These are phyloP conservation scores for Ceratocystis cacaofunesta DNA, from an alignment of 2,329 filamentous ascomycete genomes.

Conservation along the genomic window DNA sequence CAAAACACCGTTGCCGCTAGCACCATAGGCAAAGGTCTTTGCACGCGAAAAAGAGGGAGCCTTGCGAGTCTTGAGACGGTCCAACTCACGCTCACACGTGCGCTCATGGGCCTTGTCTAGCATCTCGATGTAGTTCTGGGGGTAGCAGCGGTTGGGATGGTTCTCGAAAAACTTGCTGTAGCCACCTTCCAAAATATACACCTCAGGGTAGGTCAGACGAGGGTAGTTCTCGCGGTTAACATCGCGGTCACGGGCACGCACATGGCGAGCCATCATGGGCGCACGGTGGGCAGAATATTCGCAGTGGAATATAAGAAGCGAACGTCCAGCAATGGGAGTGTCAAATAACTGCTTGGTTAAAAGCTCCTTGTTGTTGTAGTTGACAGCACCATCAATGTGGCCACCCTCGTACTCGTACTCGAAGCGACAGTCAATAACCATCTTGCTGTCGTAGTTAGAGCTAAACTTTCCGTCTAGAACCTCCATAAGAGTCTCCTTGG, in stretches of 20 bases:
- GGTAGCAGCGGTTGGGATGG: constrained; percentile 68
- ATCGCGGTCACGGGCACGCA: constrained; percentile 76
- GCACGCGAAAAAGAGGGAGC: constrained; percentile 58
- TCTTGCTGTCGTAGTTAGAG: constrained; percentile 59
- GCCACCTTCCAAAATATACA: constrained; percentile 92
- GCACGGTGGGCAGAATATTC: constrained; percentile 96
- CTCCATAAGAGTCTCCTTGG: constrained; percentile 65
- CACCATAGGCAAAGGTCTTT: constrained; percentile 86
- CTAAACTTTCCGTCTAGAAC: constrained; percentile 75
- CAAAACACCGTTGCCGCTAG: constrained; percentile 4
- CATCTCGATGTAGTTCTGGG: constrained; percentile 96
- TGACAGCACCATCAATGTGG: constrained; percentile 84
- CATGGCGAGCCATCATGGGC: constrained; percentile 86
- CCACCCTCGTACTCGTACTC: constrained; percentile 98
- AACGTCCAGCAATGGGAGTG: constrained; percentile 49
- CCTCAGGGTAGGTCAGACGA: constrained; percentile 80
- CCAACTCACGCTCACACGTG: constrained; percentile 88
- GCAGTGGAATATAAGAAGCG: constrained; percentile 86
- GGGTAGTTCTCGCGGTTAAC: constrained; percentile 80
- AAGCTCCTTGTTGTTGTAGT: constrained; percentile 92
- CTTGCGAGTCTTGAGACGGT: constrained; percentile 76
- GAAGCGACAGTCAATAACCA: constrained; percentile 92
- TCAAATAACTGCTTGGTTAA: constrained; percentile 67
- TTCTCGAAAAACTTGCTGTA: constrained; percentile 85
- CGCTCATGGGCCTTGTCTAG: constrained; percentile 77